Conservation (phyloP, 306 rosid species). For the Quillaja saponaria region DNA sequence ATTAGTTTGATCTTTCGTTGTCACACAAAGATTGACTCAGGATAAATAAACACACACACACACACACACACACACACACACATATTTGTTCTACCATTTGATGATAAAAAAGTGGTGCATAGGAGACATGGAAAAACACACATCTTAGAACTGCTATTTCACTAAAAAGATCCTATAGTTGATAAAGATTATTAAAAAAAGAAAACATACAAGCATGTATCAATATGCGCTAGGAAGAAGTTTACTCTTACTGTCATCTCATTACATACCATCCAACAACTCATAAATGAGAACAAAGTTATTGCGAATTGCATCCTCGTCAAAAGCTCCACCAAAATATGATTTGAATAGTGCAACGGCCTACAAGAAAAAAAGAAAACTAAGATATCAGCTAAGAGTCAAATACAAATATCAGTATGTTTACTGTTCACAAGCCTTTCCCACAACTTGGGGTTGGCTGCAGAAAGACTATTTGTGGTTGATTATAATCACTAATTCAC, state of each 20-base stretch:
- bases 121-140: no score
- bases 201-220: background rate
- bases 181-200: no score
- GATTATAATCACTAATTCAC: background rate
- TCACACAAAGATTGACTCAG: conserved; percentile 9
- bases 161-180: no score
- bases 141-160: background rate
- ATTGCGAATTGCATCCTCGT: conserved; percentile 98
- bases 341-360: conserved; percentile 96
- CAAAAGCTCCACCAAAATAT: conserved; percentile 97
- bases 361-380: conserved; percentile 43
- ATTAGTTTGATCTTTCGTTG: background rate
- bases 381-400: no score
- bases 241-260: conserved; percentile 11
- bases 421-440: background rate
- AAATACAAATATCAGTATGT: no score
- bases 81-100: no score
- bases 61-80: no score
- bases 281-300: conserved; percentile 96
- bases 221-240: conserved; percentile 10
- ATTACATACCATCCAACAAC: conserved; percentile 81
- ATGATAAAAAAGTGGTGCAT: no score
- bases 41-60: background rate
- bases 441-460: background rate
- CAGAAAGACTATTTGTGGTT: background rate